Percentiles rank a stretch among this genome's conserved stretches.
These are phyloP conservation scores for Globisporangium paddicum DNA, from an alignment of 352 stramenopile genomes.

Conservation along the genomic window DNA sequence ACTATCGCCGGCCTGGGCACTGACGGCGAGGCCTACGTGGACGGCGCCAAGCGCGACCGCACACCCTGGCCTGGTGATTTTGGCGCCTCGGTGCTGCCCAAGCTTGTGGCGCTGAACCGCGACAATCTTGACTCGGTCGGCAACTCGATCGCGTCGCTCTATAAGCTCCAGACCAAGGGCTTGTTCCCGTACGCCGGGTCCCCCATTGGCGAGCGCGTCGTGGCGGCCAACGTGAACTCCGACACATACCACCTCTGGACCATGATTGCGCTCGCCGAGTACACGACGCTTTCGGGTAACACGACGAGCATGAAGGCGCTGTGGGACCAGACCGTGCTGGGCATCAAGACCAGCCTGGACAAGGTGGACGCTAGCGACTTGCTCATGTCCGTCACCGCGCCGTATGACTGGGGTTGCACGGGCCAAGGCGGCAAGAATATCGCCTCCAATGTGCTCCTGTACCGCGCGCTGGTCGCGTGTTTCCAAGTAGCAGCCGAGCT, in stretches of 20 bases:
- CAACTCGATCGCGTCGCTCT: slow-evolving; percentile 25
- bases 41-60: background rate
- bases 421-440: slow-evolving; percentile 38
- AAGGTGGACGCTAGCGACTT: background rate
- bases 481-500: background rate
- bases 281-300: slow-evolving; percentile 21
- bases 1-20: background rate
- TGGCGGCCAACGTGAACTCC: slow-evolving; percentile 17
- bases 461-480: slow-evolving; percentile 19
- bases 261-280: slow-evolving; percentile 29
- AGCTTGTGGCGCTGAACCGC: slow-evolving; percentile 21
- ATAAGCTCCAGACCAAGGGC: background rate
- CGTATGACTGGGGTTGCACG: slow-evolving; percentile 26
- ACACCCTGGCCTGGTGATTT: slow-evolving; percentile 28
- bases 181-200: background rate
- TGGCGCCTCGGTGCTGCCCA: slow-evolving; percentile 22
- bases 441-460: slow-evolving; percentile 28
- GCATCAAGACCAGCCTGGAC: background rate
- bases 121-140: slow-evolving; percentile 28
- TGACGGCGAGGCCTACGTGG: background rate
- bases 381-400: slow-evolving; percentile 20
- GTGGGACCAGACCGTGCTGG: background rate
- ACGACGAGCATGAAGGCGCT: slow-evolving; percentile 12
- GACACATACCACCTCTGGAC: slow-evolving; percentile 42
- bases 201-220: background rate